Base-by-base conservation (phyloP, 805 yeast genomes). In the Zygosaccharomyces gambellarensis region DNA sequence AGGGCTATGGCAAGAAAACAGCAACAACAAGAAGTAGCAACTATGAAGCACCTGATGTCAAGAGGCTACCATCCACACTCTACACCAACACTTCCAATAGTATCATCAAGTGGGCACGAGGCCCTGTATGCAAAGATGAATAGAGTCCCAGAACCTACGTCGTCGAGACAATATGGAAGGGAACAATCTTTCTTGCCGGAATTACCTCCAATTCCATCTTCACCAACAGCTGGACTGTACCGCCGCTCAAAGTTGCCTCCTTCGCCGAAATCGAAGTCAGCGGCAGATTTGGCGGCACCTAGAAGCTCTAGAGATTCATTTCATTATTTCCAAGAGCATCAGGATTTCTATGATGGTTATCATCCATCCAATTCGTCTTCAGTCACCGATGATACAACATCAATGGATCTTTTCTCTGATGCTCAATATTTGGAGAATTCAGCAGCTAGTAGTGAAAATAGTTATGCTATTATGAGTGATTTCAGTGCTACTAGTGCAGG, bases 401-500 rank as follows among this genome's bases (percentile, higher is more conserved):
- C 57, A 3, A 51, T 61, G n/a, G 60, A 51, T 19, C 43, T 58
- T 4, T 71, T 71, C 48, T 70, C 75, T 6, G 67, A 68, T 45
- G 72, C 81, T 0, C 74, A 79, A 11, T 74, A 72, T 46, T 70
- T 79, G 61, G 76, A 78, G 1, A 74, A 73, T 47, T 83, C 90
- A 1, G 56, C 62, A 23, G 60, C 69, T 12, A 71, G 73, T 12
- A 65, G 70, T 47, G 69, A 65, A 38, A 60, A 64, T 36, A 70
- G 75, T 46, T 67, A 75, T 27, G 72, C 79, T 2, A 61, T 72
- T 8, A 64, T 75, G 68, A 75, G 79, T 31, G 94, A 87, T 63
- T 77, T 86, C 53, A 85, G 94, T 69, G 96, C 96, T 4, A 86
- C 96, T 0, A 84, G 94, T 54, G 95, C 96, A 1, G 95, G 95